These are phyloP conservation scores for Zygoascus bituminiphila DNA, from an alignment of 805 yeast species.

Conservation along the genomic window DNA sequence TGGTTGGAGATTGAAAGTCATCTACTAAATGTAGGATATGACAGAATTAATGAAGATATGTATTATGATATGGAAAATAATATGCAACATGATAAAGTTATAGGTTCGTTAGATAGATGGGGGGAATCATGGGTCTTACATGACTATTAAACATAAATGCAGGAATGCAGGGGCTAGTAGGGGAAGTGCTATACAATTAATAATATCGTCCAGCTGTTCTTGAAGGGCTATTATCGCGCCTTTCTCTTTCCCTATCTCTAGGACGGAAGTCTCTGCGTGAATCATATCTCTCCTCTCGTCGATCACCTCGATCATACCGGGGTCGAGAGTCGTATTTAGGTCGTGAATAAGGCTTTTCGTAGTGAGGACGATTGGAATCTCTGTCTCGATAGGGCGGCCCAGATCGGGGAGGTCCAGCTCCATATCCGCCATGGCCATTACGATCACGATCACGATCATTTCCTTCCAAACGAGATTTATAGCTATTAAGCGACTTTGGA, in stretches of 20 bases:
- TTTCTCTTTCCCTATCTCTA: slow-evolving; percentile 9
- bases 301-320: slow-evolving; percentile 5
- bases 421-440: no score
- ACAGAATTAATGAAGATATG: neutral
- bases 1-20: slow-evolving; percentile 18
- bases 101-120: no score
- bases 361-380: neutral
- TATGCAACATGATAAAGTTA: no score
- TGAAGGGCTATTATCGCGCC: slow-evolving; percentile 4
- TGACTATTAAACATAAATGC: no score
- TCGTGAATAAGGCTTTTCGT: neutral
- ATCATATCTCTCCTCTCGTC: slow-evolving; percentile 11
- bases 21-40: slow-evolving; percentile 9
- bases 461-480: slow-evolving; percentile 8
- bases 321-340: slow-evolving; percentile 5
- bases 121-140: no score
- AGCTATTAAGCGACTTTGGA: slow-evolving; percentile 14
- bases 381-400: neutral
- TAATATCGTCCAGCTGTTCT: slow-evolving; percentile 4
- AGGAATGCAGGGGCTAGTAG: no score
- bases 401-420: neutral
- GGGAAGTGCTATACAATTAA: neutral
- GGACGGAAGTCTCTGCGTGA: slow-evolving; percentile 15
- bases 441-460: neutral
- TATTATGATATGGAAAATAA: no score